Percentiles rank a stretch among this genome's conserved stretches.
These are phyloP conservation scores for Moniliophthora roreri DNA, from an alignment of 1,284 basidiomycete species.

Conservation along the genomic window DNA sequence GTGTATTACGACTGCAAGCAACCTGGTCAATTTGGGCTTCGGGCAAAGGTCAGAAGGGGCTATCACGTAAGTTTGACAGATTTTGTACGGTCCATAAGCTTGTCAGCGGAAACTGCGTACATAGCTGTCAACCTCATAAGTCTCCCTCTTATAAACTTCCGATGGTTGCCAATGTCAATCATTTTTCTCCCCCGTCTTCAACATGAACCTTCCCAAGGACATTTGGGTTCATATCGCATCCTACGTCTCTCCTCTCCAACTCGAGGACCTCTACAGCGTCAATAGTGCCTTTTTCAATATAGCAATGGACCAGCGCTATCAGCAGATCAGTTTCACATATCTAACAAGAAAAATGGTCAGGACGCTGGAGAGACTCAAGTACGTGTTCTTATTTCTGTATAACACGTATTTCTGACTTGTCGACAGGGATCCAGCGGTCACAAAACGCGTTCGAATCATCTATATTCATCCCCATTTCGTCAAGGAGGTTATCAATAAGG, in stretches of 20 bases:
- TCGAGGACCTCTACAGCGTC: conserved; percentile 22
- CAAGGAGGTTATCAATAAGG: conserved; percentile 30
- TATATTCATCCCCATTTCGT: conserved; percentile 44
- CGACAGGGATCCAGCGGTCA: conserved; percentile 41
- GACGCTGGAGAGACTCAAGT: conserved; percentile 10
- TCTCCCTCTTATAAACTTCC: background rate
- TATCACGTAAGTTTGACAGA: too few relatives aligned
- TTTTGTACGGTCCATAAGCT: background rate
- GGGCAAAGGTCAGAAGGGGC: too few relatives aligned
- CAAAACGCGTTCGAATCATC: conserved; percentile 40
- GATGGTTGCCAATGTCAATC: background rate
- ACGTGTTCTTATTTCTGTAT: background rate
- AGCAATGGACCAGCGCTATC: conserved; percentile 25
- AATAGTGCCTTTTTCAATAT: conserved; percentile 26
- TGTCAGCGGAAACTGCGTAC: background rate
- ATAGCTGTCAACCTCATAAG: background rate
- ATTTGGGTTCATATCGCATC: conserved; percentile 26
- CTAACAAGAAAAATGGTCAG: conserved; percentile 10
- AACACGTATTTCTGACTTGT: background rate
- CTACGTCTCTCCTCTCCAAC: conserved; percentile 18
- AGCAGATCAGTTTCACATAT: conserved; percentile 17
- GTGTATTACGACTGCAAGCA: too few relatives aligned
- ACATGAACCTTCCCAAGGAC: conserved; percentile 16
- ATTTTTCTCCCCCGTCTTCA: background rate
- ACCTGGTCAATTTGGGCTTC: too few relatives aligned